A percentile compares a stretch with the other conserved stretches of the same genome.
These are phyloP conservation scores for Hymenotorrendiella dingleyae DNA, from an alignment of 2,329 filamentous ascomycete genomes.

Conservation along the genomic window DNA sequence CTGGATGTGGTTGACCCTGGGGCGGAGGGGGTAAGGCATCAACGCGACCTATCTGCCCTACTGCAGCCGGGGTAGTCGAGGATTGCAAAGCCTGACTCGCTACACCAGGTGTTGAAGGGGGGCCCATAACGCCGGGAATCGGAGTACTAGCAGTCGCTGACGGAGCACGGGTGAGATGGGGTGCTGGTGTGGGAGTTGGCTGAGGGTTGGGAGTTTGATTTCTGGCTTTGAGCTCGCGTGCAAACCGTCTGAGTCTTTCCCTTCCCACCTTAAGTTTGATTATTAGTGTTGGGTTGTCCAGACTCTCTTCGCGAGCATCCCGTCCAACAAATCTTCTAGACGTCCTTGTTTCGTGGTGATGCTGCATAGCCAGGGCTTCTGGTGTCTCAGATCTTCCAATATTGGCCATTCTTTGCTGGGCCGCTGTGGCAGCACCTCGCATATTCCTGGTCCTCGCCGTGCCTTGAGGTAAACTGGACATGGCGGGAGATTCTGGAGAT, in stretches of 20 bases:
- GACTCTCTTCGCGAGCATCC: constrained; percentile 70
- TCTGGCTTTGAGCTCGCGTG: constrained; percentile 47
- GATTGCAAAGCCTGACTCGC: constrained; percentile 25
- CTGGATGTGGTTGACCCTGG: constrained; percentile 48
- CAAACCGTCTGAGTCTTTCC: constrained; percentile 63
- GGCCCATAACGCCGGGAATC: constrained; percentile 48
- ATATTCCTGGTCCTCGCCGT: constrained; percentile 84
- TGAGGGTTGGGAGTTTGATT: constrained; percentile 34
- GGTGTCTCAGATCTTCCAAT: constrained; percentile 83
- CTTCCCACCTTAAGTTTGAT: constrained; percentile 70
- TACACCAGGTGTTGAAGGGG: constrained; percentile 36
- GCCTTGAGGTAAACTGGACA: constrained; percentile 61
- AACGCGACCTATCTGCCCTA: constrained; percentile 58
- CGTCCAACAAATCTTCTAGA: constrained; percentile 47
- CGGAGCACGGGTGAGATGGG: constrained; percentile 38
- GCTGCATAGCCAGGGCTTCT: constrained; percentile 63
- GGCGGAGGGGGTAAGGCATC: constrained; percentile 58
- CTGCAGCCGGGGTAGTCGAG: constrained; percentile 34
- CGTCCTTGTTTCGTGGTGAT: constrained; percentile 68
- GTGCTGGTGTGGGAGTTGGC: constrained; percentile 30
- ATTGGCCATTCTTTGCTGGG: constrained; percentile 81
- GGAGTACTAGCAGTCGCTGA: constrained; percentile 43
- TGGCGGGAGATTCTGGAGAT: constrained; percentile 75
- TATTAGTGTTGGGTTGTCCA: constrained; percentile 57
- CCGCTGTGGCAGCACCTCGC: constrained; percentile 80